phyloP scores from a whole-genome alignment of 352 stramenopile species.

The Phytophthora pini region DNA sequence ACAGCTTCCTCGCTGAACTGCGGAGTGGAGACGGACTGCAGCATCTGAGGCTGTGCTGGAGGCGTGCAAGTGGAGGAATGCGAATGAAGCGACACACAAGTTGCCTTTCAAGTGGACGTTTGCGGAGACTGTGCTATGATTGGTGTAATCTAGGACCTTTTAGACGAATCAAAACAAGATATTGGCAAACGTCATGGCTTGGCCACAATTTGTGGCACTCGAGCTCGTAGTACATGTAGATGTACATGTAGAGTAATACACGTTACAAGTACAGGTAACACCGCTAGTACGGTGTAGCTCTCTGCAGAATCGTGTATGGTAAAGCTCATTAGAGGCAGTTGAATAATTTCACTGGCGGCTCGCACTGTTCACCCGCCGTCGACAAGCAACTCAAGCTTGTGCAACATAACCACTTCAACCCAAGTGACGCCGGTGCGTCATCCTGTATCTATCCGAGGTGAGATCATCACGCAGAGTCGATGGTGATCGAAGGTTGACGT shows the following conservation, averaged over 20 bases:
- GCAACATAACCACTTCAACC: slow-evolving; percentile 12
- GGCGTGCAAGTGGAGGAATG: slow-evolving; percentile 1
- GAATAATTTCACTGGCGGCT: too few relatives aligned
- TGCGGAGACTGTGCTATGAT: not conserved
- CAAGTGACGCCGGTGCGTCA: not conserved
- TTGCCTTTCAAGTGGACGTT: slow-evolving; percentile 15
- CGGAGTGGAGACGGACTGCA: slow-evolving; percentile 12
- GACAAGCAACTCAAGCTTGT: not conserved
- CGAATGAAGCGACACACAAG: not conserved
- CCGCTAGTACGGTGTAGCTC: too few relatives aligned
- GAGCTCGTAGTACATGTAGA: too few relatives aligned
- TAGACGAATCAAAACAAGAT: slow-evolving; percentile 4
- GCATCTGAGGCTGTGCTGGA: slow-evolving; percentile 17
- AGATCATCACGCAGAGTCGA: not conserved
- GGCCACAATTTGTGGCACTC: not conserved
- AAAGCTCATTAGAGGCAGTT: too few relatives aligned
- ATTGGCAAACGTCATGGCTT: slow-evolving; percentile 3
- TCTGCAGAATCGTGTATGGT: too few relatives aligned
- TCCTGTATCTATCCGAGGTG: slow-evolving; percentile 1
- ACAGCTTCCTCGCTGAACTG: slow-evolving; percentile 7
- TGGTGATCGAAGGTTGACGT: not conserved
- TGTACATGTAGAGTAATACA: too few relatives aligned
- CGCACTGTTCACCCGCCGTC: too few relatives aligned
- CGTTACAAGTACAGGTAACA: too few relatives aligned
- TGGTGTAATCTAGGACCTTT: not conserved